phyloP scores from a whole-genome alignment of 1,284 basidiomycete genomes.

The Fomitopsis pinicola region DNA sequence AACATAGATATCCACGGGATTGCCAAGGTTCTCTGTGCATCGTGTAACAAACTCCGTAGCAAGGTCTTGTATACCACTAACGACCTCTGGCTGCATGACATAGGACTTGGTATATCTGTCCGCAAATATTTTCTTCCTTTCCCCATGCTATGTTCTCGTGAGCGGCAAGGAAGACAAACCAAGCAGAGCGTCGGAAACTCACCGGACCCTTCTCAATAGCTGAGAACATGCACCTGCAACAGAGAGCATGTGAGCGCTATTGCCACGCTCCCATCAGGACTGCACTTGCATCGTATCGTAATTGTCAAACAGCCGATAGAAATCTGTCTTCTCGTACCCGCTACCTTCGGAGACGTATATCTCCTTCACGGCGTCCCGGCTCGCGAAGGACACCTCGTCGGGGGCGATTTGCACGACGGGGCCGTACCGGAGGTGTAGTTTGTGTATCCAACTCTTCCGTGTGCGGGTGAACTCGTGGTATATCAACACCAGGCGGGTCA shows the following conservation, averaged over 20 bases:
- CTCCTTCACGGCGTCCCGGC: slow-evolving; percentile 21
- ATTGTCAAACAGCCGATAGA: slow-evolving; percentile 19
- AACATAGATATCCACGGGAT: slow-evolving; percentile 19
- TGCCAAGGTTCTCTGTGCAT: slow-evolving; percentile 11
- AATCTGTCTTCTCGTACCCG: slow-evolving; percentile 20
- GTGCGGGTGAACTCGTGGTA: slow-evolving; percentile 17
- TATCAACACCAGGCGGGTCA: slow-evolving; percentile 21
- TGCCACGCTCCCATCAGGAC: neutral
- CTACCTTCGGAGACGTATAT: slow-evolving; percentile 22
- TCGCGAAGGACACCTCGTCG: slow-evolving; percentile 24
- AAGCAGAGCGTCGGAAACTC: neutral
- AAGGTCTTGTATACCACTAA: slow-evolving; percentile 14
- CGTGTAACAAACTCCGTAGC: slow-evolving; percentile 13
- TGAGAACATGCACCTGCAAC: slow-evolving; percentile 21
- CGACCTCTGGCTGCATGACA: slow-evolving; percentile 16
- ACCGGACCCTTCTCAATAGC: slow-evolving; percentile 16
- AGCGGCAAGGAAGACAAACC: neutral
- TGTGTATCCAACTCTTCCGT: slow-evolving; percentile 17
- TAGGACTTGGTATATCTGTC: slow-evolving; percentile 20
- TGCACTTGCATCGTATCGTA: slow-evolving; percentile 13
- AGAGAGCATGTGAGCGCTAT: neutral
- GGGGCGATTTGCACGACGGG: slow-evolving; percentile 25
- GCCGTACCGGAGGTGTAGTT: slow-evolving; percentile 21
- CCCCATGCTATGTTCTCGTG: slow-evolving; percentile 15
- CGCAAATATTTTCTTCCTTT: slow-evolving; percentile 17